phyloP scores from a whole-genome alignment of 441 rosid species.

The Adansonia grandidieri region DNA sequence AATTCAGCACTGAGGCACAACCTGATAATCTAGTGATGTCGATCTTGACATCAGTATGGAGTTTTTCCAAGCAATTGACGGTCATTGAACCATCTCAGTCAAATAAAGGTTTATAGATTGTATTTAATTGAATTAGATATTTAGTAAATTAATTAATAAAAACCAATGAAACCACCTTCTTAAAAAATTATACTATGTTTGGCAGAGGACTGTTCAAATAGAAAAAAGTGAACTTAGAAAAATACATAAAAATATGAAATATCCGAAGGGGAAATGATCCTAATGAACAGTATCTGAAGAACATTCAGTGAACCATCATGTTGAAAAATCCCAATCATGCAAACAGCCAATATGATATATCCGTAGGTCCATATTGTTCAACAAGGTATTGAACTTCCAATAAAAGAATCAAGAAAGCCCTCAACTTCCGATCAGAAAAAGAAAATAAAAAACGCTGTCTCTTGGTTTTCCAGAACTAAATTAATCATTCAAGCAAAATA shows the following conservation, averaged over 20 bases:
- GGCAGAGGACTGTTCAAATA: no score
- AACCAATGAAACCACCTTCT: neutral
- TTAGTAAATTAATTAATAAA: neutral
- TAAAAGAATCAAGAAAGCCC: slow-evolving; percentile 15
- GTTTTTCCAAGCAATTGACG: neutral
- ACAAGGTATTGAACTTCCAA: no score
- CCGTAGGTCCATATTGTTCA: no score
- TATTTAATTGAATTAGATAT: slow-evolving; percentile 21
- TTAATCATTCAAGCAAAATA: neutral
- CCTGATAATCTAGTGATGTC: neutral
- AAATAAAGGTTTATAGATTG: no score
- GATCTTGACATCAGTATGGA: slow-evolving; percentile 2
- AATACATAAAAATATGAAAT: no score
- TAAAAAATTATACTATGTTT: no score
- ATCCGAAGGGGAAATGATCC: neutral
- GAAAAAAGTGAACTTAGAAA: no score
- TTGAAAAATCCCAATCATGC: neutral
- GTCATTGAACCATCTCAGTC: slow-evolving; percentile 7
- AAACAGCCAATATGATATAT: slow-evolving; percentile 5
- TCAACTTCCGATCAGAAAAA: neutral
- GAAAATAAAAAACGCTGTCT: neutral
- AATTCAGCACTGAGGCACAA: slow-evolving; percentile 2
- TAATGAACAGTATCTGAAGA: neutral
- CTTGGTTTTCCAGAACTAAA: neutral
- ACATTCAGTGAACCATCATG: neutral